A percentile compares a stretch with the other conserved stretches of the same genome.
Evolutionary conservation across 768 basidiomycete genomes (phyloP).

Genomic region (Amanita rubescens): DNA sequence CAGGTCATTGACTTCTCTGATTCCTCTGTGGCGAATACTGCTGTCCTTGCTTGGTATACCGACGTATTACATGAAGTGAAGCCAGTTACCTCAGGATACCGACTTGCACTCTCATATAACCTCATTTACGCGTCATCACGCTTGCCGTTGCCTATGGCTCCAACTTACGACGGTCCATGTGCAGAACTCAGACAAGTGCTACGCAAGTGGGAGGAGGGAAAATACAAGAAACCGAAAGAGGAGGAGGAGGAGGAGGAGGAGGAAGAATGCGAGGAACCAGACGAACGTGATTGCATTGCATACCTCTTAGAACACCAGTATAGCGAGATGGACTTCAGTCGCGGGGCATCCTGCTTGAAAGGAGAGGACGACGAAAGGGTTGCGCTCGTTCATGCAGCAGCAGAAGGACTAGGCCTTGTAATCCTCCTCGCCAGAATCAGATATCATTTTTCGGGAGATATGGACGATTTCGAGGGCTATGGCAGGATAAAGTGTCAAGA

Average conservation of each 20-base stretch:
- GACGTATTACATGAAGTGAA: constrained; percentile 46
- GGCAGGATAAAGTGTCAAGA: no score
- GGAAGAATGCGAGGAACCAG: neutral
- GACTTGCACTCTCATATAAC: constrained; percentile 44
- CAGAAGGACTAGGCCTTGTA: constrained; percentile 25
- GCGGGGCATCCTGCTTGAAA: constrained; percentile 24
- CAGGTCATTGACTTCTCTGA: constrained; percentile 29
- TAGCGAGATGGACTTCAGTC: constrained; percentile 15
- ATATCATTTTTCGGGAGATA: constrained; percentile 16
- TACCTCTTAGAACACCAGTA: constrained; percentile 24
- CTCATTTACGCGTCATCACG: constrained; percentile 28
- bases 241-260: no score
- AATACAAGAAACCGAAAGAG: neutral
- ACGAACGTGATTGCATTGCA: constrained; percentile 7
- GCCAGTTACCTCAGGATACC: constrained; percentile 41
- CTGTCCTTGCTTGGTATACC: constrained; percentile 43
- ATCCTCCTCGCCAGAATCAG: constrained; percentile 30
- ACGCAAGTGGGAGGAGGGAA: neutral
- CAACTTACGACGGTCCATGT: neutral
- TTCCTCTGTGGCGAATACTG: constrained; percentile 24
- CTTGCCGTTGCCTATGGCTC: neutral
- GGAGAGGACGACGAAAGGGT: constrained; percentile 31
- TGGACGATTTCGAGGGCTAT: no score
- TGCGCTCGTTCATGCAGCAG: constrained; percentile 22
- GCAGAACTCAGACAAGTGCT: neutral